Conservation (phyloP, 441 rosid genomes). For the Erysimum pusillum region DNA sequence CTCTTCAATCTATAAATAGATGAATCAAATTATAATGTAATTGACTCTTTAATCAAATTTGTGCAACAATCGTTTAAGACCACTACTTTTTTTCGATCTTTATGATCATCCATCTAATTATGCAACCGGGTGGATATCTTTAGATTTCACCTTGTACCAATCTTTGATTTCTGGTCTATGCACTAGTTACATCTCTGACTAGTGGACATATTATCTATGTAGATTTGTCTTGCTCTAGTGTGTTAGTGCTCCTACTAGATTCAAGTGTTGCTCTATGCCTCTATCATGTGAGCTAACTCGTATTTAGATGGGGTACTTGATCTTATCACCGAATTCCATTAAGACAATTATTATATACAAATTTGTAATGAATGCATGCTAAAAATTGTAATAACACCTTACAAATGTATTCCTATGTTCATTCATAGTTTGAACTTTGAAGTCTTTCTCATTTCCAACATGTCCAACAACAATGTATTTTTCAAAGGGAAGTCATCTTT, state of each 20-base stretch:
- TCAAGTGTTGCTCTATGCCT: too few relatives aligned
- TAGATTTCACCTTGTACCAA: neutral
- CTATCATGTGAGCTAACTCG: neutral
- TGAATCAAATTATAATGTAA: neutral
- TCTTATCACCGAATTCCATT: too few relatives aligned
- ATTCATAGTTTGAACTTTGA: too few relatives aligned
- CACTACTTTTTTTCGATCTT: neutral
- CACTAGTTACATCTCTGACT: neutral
- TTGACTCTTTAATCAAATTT: neutral
- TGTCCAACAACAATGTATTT: too few relatives aligned
- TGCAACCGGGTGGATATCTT: neutral
- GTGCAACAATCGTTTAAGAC: neutral
- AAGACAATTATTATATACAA: too few relatives aligned
- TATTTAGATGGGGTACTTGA: too few relatives aligned
- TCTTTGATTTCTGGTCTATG: neutral
- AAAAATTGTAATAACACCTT: too few relatives aligned
- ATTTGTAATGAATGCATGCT: too few relatives aligned
- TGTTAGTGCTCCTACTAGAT: neutral
- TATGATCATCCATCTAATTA: neutral
- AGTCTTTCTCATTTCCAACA: too few relatives aligned
- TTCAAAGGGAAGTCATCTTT: neutral
- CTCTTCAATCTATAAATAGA: neutral
- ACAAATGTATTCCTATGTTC: too few relatives aligned
- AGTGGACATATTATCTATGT: neutral
- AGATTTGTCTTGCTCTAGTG: neutral